These are phyloP conservation scores for Opeltia flavorubescens DNA, from an alignment of 495 filamentous ascomycete genomes.

Conservation along the genomic window DNA sequence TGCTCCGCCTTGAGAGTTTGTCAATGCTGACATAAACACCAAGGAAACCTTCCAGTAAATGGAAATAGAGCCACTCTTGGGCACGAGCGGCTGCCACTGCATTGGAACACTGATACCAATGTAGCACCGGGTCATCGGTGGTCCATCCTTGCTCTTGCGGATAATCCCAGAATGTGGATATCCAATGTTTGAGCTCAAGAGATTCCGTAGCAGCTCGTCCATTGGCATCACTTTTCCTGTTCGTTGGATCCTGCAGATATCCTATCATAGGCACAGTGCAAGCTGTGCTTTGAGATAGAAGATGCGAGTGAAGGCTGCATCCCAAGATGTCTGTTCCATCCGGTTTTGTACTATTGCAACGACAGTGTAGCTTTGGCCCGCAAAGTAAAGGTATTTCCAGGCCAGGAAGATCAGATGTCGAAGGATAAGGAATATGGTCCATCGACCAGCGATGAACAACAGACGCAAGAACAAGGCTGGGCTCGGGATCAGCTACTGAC, in stretches of 20 bases:
- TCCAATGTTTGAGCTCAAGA: background rate
- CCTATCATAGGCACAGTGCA: too few species aligned
- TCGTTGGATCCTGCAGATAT: too few species aligned
- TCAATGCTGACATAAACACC: background rate
- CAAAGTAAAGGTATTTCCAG: background rate
- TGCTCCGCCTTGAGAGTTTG: background rate
- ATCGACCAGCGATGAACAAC: background rate
- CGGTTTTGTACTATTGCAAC: too few species aligned
- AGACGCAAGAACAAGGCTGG: background rate
- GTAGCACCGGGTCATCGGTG: too few species aligned
- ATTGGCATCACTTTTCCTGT: too few species aligned
- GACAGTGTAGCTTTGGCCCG: too few species aligned
- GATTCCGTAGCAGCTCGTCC: too few species aligned
- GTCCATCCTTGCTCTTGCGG: background rate
- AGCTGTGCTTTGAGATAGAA: too few species aligned
- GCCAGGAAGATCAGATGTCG: background rate
- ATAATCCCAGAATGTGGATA: background rate
- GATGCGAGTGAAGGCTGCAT: too few species aligned
- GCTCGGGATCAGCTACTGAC: background rate
- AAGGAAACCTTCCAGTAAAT: background rate
- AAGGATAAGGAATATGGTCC: constrained; percentile 1
- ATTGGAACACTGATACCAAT: background rate
- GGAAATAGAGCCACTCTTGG: background rate
- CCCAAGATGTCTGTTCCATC: too few species aligned
- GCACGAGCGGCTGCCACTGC: background rate